phyloP scores from a whole-genome alignment of 164 flowering plant genomes.

The Vitis cinerea region DNA sequence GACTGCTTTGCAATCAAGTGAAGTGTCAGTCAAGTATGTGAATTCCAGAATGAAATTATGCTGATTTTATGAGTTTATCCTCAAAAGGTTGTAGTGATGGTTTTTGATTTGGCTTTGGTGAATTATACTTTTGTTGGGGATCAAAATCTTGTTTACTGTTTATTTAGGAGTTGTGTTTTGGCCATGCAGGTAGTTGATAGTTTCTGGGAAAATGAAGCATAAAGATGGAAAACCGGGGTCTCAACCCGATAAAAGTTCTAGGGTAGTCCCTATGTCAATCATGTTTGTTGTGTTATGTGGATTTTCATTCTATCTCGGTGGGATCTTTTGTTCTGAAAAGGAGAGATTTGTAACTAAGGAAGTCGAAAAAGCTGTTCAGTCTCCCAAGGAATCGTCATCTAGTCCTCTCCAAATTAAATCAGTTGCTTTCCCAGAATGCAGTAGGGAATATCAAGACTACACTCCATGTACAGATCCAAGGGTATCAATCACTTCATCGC shows the following conservation, averaged over 20 bases:
- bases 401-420: conserved; percentile 56
- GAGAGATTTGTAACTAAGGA: conserved; percentile 27
- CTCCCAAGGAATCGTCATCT: conserved; percentile 34
- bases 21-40: too few relatives aligned
- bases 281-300: conserved; percentile 79
- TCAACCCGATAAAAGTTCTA: conserved; percentile 55
- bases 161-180: not conserved
- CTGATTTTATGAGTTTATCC: too few relatives aligned
- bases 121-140: not conserved
- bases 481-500: conserved; percentile 37
- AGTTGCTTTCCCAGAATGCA: conserved; percentile 64
- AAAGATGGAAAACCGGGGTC: conserved; percentile 69
- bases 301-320: conserved; percentile 92
- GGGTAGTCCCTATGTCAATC: conserved; percentile 56
- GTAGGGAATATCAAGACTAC: conserved; percentile 77
- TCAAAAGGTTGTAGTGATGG: too few relatives aligned
- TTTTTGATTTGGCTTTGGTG: not conserved
- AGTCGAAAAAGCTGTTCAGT: conserved; percentile 22
- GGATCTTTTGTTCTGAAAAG: conserved; percentile 71
- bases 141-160: not conserved
- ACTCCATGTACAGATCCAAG: conserved; percentile 99
- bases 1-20: too few relatives aligned
- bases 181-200: conserved; percentile 19
- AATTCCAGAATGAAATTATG: too few relatives aligned
- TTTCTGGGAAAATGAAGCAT: conserved; percentile 49